phyloP scores from a whole-genome alignment of 2,329 filamentous ascomycete genomes.

The Cladosporium sp. region DNA sequence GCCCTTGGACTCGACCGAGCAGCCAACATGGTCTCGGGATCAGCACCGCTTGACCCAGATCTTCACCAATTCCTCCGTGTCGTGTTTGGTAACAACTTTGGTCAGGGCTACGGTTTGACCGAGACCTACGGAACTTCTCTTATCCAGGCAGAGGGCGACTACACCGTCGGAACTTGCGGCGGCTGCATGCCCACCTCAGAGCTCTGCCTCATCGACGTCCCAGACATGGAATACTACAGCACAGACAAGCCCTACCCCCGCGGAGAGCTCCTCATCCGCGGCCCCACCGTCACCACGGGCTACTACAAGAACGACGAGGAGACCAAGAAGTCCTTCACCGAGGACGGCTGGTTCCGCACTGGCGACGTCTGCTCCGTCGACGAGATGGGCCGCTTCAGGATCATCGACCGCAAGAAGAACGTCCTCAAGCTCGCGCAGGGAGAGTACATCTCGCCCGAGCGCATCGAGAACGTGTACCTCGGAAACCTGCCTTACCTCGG shows the following conservation, averaged over 20 bases:
- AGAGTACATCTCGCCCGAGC: slow-evolving; percentile 96
- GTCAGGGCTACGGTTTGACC: slow-evolving; percentile 91
- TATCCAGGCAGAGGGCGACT: slow-evolving; percentile 70
- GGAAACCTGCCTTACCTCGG: slow-evolving; percentile 76
- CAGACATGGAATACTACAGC: slow-evolving; percentile 89
- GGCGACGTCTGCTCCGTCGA: slow-evolving; percentile 90
- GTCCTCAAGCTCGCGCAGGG: slow-evolving; percentile 98
- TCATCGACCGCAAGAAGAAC: slow-evolving; percentile 97
- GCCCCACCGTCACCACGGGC: slow-evolving; percentile 76
- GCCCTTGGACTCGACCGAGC: slow-evolving; percentile 77
- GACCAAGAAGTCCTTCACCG: slow-evolving; percentile 77
- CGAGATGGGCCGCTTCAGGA: slow-evolving; percentile 80
- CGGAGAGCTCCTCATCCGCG: slow-evolving; percentile 83
- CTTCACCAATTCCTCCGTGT: slow-evolving; percentile 88
- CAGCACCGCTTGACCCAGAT: slow-evolving; percentile 84
- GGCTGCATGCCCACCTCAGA: slow-evolving; percentile 68
- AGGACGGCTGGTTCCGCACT: slow-evolving; percentile 95
- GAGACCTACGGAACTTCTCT: slow-evolving; percentile 83
- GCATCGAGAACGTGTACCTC: slow-evolving; percentile 92
- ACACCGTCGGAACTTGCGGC: slow-evolving; percentile 79
- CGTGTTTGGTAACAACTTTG: slow-evolving; percentile 74
- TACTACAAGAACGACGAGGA: slow-evolving; percentile 92
- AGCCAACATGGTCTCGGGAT: slow-evolving; percentile 78
- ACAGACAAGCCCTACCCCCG: slow-evolving; percentile 87
- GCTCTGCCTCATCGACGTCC: slow-evolving; percentile 79